These are phyloP conservation scores for Penicillium polonicum DNA, from an alignment of 2,329 filamentous ascomycete genomes.

Conservation along the genomic window DNA sequence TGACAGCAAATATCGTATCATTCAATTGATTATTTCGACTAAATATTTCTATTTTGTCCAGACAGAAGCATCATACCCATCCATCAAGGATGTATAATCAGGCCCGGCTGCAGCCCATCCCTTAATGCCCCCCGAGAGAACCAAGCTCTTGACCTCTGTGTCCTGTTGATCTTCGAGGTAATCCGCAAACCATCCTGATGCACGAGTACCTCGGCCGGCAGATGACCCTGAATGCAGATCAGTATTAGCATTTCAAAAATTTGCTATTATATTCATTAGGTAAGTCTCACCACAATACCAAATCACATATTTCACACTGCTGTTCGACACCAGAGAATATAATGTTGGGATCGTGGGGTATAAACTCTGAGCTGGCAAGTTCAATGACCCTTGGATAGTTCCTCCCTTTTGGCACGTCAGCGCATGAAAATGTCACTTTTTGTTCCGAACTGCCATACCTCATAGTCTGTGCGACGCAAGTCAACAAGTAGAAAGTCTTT, in stretches of 20 bases:
- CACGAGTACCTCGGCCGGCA: conserved; percentile 53
- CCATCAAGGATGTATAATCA: conserved; percentile 51
- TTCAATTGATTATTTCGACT: not conserved
- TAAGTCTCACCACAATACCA: conserved; percentile 44
- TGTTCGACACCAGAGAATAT: conserved; percentile 33
- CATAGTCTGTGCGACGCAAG: conserved; percentile 47
- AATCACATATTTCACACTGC: conserved; percentile 35
- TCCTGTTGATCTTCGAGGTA: conserved; percentile 47
- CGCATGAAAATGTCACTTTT: not conserved
- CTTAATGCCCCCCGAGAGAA: conserved; percentile 54
- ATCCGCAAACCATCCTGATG: conserved; percentile 57
- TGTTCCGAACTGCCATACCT: conserved; percentile 33
- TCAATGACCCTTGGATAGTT: conserved; percentile 58
- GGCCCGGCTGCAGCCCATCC: conserved; percentile 53
- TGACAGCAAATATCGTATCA: not conserved
- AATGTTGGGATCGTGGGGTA: conserved; percentile 39
- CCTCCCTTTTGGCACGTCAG: conserved; percentile 48
- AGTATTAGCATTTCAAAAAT: not conserved
- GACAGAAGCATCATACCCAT: conserved; percentile 39
- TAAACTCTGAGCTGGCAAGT: conserved; percentile 44
- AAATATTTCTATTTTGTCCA: conserved; percentile 14
- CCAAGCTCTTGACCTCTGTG: conserved; percentile 48
- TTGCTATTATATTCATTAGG: not conserved
- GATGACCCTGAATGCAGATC: conserved; percentile 50
- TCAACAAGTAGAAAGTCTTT: conserved; percentile 47